Base-by-base conservation (phyloP, 2,329 filamentous ascomycete genomes). In the Triangularia verruculosa region DNA sequence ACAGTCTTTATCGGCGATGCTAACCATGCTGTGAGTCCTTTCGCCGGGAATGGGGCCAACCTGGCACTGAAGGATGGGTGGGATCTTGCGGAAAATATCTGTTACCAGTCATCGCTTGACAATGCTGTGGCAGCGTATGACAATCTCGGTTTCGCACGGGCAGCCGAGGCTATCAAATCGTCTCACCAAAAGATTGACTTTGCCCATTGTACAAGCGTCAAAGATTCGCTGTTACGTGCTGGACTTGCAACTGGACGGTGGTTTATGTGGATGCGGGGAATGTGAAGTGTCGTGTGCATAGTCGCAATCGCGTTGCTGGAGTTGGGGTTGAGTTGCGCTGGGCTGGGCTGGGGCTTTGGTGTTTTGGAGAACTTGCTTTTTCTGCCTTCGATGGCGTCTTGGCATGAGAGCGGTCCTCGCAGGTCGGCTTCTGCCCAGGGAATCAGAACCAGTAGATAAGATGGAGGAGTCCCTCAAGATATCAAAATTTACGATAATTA, bases 1-100 rank as follows among this genome's bases (percentile, higher is more conserved):
- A 73, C 80, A 7, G 69, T 83, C 9, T 83, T 80, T 58, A 78
- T 83, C 22, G 82, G 82, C 11, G 80, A 83, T 66, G 74, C 75
- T 61, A 83, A 83, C 65, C 81, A 83, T 67, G 80, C 80, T 1
- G 74, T 82, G 5, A 81, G 75, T 59, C 78, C 80, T 0, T 83
- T 82, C 70, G 78, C 80, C 4, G 80, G 81, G 0, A 79, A 76
- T 61, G 81, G 82, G 0, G 80, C 79, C 0, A 82, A 82, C 65
- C 68, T 83, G 63, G 81, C 80, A 2, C 64, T 83, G 25, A 77
- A 74, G 60, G 80, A 83, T 67, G 80, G 73, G 0, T 81, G 77
- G 75, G 78, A 82, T 56, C 71, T 81, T n/a, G 80, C 78, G 2
- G 72, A 77, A 58, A 71, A 53, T 9, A 32, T 64, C 1, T 58